These are phyloP conservation scores for Beauveria asiatica DNA, from an alignment of 2,329 filamentous ascomycete species.

Conservation along the genomic window DNA sequence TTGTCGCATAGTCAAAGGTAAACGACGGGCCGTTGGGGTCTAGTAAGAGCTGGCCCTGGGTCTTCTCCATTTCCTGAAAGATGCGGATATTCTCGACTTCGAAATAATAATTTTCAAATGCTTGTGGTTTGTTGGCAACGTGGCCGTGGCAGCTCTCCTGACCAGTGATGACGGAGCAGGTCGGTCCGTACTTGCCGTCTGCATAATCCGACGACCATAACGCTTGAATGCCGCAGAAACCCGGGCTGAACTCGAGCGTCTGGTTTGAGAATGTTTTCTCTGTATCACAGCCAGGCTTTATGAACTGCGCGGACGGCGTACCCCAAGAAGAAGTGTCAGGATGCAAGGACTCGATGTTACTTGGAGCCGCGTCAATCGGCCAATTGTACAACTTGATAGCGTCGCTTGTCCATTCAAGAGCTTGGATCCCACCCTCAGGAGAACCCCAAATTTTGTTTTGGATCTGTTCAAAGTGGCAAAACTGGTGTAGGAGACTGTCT, in stretches of 20 bases:
- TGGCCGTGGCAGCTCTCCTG: too few species aligned
- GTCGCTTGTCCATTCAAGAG: slow-evolving; percentile 28
- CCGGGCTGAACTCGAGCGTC: not conserved
- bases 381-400: slow-evolving; percentile 30
- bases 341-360: slow-evolving; percentile 16
- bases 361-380: slow-evolving; percentile 19
- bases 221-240: too few species aligned
- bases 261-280: slow-evolving; percentile 5
- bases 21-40: not conserved
- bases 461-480: not conserved
- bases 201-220: too few species aligned
- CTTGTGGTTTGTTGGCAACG: too few species aligned
- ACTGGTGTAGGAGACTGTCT: too few species aligned
- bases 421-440: slow-evolving; percentile 17
- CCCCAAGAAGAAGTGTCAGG: slow-evolving; percentile 10
- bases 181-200: too few species aligned
- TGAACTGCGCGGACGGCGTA: slow-evolving; percentile 5
- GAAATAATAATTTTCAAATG: too few species aligned
- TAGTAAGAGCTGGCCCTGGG: not conserved
- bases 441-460: slow-evolving; percentile 4
- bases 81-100: too few species aligned
- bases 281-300: not conserved
- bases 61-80: too few species aligned
- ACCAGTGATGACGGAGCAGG: too few species aligned
- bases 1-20: not conserved